A percentile compares a stretch with the other conserved stretches of the same genome.
Conservation (phyloP, 257 asterid genomes). For the Solanum tacnaense region DNA sequence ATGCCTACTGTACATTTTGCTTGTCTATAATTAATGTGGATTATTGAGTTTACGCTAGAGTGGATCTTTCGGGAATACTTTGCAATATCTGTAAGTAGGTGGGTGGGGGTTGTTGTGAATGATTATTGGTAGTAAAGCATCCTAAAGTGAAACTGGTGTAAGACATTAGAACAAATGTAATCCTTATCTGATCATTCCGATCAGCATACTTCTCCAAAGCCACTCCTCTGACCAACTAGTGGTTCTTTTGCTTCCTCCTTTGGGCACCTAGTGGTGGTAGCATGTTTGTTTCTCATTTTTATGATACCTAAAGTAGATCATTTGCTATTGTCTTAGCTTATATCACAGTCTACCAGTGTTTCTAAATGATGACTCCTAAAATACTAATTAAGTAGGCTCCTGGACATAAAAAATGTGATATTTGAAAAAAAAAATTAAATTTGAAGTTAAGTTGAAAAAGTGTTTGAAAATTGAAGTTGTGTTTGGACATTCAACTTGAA, state of each 20-base stretch:
- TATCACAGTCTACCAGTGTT: not conserved
- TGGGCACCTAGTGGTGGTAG: not conserved
- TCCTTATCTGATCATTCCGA: not conserved
- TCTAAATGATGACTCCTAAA: not conserved
- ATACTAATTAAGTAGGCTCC: not conserved
- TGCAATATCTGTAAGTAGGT: not conserved
- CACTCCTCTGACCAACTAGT: not conserved
- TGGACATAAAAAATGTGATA: not conserved
- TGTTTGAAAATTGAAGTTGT: not conserved
- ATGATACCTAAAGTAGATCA: not conserved
- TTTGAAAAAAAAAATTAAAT: not conserved
- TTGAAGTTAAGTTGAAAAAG: not conserved
- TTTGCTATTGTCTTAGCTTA: not conserved
- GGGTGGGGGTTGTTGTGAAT: not conserved
- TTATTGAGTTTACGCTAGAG: not conserved
- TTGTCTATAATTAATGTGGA: not conserved
- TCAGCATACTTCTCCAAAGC: not conserved
- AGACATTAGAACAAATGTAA: not conserved
- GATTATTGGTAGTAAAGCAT: not conserved
- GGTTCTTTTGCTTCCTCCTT: not conserved
- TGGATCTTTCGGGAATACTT: not conserved
- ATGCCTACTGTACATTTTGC: not conserved
- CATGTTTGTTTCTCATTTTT: not conserved
- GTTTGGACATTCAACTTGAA: not conserved
- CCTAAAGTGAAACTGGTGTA: not conserved